These are phyloP conservation scores for Calocybe gangraenosa DNA, from an alignment of 768 basidiomycete species.

Conservation along the genomic window DNA sequence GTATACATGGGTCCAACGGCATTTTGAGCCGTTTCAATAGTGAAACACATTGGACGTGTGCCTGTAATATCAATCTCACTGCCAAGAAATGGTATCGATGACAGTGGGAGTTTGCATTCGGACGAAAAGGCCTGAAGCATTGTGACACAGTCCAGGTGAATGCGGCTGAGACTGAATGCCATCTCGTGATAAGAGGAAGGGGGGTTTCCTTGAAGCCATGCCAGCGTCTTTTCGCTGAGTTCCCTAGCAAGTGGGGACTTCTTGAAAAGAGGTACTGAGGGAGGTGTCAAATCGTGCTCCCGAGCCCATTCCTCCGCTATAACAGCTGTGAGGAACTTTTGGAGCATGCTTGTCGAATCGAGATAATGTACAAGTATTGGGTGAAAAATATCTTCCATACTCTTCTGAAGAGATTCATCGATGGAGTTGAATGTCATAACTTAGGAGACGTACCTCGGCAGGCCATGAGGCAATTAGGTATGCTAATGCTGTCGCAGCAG, in stretches of 20 bases:
- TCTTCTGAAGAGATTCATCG: conserved; percentile 16
- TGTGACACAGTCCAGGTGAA: conserved; percentile 73
- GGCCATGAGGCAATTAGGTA: conserved; percentile 68
- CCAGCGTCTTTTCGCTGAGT: conserved; percentile 63
- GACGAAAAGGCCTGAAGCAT: conserved; percentile 78
- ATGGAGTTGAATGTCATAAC: too few species aligned
- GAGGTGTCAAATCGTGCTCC: conserved; percentile 35
- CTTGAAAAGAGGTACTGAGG: conserved; percentile 45
- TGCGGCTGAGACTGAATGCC: conserved; percentile 72
- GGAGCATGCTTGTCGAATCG: conserved; percentile 86
- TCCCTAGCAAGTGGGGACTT: conserved; percentile 57
- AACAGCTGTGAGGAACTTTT: conserved; percentile 81
- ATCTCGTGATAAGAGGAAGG: conserved; percentile 90
- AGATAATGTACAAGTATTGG: conserved; percentile 77
- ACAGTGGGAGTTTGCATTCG: conserved; percentile 84
- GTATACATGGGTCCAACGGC: conserved; percentile 70
- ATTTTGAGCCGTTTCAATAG: conserved; percentile 69
- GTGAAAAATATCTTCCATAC: conserved; percentile 64
- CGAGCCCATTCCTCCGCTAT: conserved; percentile 91
- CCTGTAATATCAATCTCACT: conserved; percentile 74
- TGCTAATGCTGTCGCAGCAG: conserved; percentile 75
- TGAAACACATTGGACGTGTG: conserved; percentile 62
- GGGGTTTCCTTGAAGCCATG: conserved; percentile 69
- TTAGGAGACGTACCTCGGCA: conserved; percentile 45
- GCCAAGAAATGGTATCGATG: conserved; percentile 76